Base-by-base conservation (phyloP, 371 early-diverging fungal genomes). In the Actinomortierella wolfii region DNA sequence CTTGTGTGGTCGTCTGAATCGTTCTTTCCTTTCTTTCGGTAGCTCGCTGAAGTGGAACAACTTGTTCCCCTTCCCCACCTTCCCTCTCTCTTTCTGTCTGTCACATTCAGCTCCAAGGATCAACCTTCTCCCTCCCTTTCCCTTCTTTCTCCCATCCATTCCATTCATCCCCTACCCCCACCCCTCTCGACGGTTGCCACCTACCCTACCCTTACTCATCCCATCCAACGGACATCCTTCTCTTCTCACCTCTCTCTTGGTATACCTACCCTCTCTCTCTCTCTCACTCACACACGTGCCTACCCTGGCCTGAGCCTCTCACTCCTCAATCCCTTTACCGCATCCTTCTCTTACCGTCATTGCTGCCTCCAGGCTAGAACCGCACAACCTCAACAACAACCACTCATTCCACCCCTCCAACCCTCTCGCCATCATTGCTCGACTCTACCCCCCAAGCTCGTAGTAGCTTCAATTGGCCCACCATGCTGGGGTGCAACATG, bases 401-500 rank as follows among this genome's bases (percentile, higher is more conserved):
- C 42, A 43, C 18, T 25, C 29, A 9, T 17, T 13, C 17, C 34
- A 3, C n/a, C 44, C 25, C 44, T 17, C 8, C 41, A 13, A n/a
- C 29, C 13, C 14, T 25, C 44, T 25, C 3, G 23, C 20, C 15
- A 42, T 20, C 15, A 18, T 24, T 15, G 23, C 40, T 14, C 5
- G 6, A 41, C 17, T 45, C 57, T 34, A n/a, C 49, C 17, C 13
- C 23, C 7, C 7, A 57, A 39, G 29, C 46, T 21, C 48, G 18
- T 21, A 39, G 15, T 28, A 56, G 15, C 46, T 42, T 9, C 41
- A 34, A 41, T 18, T 34, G 1, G 14, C 25, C n/a, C 41, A 47
- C 21, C 34, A 24, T 26, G 11, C 7, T 34, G 34, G 34, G 34
- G 34, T 42, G 25, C 17, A 42, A 58, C 44, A 73, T 67, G 67